Evolutionary conservation across 306 rosid species (phyloP), one percentile per base, ranked within the genome.

Genomic region (Begonia loranthoides): DNA sequence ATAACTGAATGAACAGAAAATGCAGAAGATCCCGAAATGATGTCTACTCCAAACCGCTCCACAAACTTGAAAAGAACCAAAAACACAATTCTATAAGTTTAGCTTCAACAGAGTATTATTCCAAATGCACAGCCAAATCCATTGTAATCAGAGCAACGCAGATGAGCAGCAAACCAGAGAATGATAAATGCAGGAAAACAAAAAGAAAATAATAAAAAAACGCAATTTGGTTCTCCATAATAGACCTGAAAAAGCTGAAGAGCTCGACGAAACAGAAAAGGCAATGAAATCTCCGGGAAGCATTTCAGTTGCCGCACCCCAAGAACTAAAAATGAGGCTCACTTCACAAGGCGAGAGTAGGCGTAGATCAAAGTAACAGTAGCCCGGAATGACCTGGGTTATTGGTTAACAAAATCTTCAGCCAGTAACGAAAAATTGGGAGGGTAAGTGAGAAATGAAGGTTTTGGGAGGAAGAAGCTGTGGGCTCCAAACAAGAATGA

Each of bases 391-490:
- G 36, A 28, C 47, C 15, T n/a, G 47, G 15, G n/a, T 43, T 43
- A 10, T 11, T 43, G 13, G 47, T 10, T 9, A 12, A 24, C 38
- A 43, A 51, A 52, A 48, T 45, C 54, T 34, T 34, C 8, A 4
- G 12, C 39, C 14, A 36, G 24, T 21, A 4, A 28, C n/a, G 14
- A 22, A 64, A 56, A 50, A 24, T 22, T 9, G 57, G 52, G 53
- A 38, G 16, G 2, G 39, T 45, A 43, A 40, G 41, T 45, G 14
- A 13, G 34, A 4, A 4, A 52, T 47, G 34, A 28, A 41, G 28
- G 24, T 46, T 46, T 47, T 16, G 1, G 61, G 61, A 57, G 43
- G 62, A 57, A 57, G 62, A 52, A 50, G 52, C 19, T 45, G 22
- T 19, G 60, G 61, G 43, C 51, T 13, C 61, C 44, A 45, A 45